These are phyloP conservation scores for Coemansia furcata DNA, from an alignment of 192 early-diverging fungal genomes.

Conservation along the genomic window DNA sequence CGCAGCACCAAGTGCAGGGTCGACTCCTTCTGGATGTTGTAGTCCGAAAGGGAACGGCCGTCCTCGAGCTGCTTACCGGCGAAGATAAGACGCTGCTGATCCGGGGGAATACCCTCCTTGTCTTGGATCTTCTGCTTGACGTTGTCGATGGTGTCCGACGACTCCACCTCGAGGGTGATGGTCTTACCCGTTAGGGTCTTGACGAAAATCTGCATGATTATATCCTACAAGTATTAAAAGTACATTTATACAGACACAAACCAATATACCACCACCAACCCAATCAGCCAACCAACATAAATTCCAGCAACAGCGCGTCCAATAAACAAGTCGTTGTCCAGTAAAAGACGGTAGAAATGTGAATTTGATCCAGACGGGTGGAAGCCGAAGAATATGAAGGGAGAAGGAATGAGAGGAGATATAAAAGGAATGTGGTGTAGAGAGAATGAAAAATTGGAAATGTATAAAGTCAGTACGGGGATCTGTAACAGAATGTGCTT, in stretches of 20 bases:
- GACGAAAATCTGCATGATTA: conserved; percentile 79
- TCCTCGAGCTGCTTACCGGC: conserved; percentile 84
- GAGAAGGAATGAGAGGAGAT: neutral
- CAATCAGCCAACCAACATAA: neutral
- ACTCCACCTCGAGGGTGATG: conserved; percentile 90
- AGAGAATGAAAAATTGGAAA: neutral
- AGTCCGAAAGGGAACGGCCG: conserved; percentile 69
- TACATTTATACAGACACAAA: neutral
- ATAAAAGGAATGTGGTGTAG: neutral
- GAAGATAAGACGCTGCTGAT: conserved; percentile 99
- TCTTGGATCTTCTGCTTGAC: conserved; percentile 97
- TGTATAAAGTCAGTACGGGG: conserved; percentile 17
- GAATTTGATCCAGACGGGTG: neutral
- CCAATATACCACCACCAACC: neutral
- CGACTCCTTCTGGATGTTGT: conserved; percentile 86
- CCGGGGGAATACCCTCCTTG: conserved; percentile 98
- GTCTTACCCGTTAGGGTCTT: conserved; percentile 87
- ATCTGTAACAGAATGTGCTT: conserved; percentile 42
- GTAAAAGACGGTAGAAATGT: neutral
- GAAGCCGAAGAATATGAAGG: neutral
- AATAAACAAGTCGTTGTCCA: neutral
- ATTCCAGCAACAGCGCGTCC: neutral
- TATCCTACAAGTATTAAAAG: conserved; percentile 3
- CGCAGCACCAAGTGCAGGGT: conserved; percentile 76
- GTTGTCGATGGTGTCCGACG: conserved; percentile 86